Conservation (phyloP, 2,329 filamentous ascomycete genomes). For the Aspergillus novofumigatus region DNA sequence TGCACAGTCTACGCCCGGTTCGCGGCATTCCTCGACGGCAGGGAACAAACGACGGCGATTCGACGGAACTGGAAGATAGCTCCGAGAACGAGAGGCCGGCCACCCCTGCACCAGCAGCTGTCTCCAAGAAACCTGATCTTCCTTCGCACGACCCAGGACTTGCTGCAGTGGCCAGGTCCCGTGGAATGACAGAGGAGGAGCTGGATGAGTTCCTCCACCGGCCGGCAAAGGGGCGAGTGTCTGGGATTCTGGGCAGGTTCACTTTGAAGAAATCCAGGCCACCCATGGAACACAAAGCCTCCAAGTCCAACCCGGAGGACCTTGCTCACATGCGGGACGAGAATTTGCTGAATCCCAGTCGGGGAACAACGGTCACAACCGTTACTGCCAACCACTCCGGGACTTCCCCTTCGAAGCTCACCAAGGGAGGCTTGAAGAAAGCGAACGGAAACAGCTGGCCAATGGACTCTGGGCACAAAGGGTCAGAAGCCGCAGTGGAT, state of each 20-base stretch:
- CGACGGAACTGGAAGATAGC: constrained; percentile 59
- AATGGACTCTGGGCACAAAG: constrained; percentile 12
- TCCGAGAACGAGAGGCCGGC: constrained; percentile 47
- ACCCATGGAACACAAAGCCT: constrained; percentile 36
- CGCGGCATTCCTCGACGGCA: constrained; percentile 57
- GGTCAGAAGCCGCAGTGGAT: neutral
- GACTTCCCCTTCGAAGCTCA: constrained; percentile 23
- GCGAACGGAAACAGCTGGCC: constrained; percentile 23
- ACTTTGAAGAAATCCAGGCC: constrained; percentile 26
- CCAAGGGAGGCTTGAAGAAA: constrained; percentile 25
- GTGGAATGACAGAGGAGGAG: constrained; percentile 49
- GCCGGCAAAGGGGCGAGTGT: constrained; percentile 25
- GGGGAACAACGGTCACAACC: constrained; percentile 15
- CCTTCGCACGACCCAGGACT: constrained; percentile 25
- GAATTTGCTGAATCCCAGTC: constrained; percentile 8
- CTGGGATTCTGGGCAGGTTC: constrained; percentile 31
- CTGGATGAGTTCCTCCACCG: constrained; percentile 33
- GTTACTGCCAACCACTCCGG: constrained; percentile 15
- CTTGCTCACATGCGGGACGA: constrained; percentile 30
- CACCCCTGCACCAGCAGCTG: constrained; percentile 22
- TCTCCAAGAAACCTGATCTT: constrained; percentile 17
- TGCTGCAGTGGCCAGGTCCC: constrained; percentile 44
- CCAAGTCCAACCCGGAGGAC: constrained; percentile 51
- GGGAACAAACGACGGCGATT: constrained; percentile 58
- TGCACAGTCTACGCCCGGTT: constrained; percentile 48